phyloP scores from a whole-genome alignment of 768 basidiomycete species.

The Coprinopsis sp. region DNA sequence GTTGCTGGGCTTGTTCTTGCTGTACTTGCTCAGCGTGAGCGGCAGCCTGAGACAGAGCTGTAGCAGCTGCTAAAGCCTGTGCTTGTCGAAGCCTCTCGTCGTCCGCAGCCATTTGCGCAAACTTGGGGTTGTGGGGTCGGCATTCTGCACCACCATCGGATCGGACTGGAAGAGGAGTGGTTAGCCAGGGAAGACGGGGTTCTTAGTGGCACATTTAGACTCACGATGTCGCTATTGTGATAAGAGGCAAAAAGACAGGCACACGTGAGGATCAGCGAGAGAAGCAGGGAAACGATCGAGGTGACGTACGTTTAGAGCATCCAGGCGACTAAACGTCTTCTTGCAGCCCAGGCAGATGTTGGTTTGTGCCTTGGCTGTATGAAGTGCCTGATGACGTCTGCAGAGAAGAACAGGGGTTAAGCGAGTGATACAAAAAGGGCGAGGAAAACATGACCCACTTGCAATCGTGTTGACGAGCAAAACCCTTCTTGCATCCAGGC shows the following conservation, averaged over 20 bases:
- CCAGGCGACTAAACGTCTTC: constrained; percentile 90
- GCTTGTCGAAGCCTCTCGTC: constrained; percentile 5
- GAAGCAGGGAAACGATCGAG: not conserved
- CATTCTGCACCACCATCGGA: constrained; percentile 84
- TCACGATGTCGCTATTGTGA: constrained; percentile 78
- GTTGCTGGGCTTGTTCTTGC: constrained; percentile 2
- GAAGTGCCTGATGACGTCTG: constrained; percentile 88
- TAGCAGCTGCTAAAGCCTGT: not conserved
- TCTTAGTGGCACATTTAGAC: constrained; percentile 26
- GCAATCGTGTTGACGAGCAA: constrained; percentile 95
- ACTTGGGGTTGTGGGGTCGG: constrained; percentile 39
- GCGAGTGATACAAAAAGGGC: constrained; percentile 8
- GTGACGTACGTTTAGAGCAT: constrained; percentile 85
- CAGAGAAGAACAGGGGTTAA: not conserved
- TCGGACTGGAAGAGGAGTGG: constrained; percentile 49
- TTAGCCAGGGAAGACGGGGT: constrained; percentile 22
- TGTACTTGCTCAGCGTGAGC: not conserved
- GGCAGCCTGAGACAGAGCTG: too few relatives aligned
- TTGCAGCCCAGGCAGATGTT: constrained; percentile 90
- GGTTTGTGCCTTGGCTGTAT: constrained; percentile 75
- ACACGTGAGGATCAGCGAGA: constrained; percentile 1
- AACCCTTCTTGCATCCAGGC: constrained; percentile 92
- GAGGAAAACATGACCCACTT: constrained; percentile 53
- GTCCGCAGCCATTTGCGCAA: constrained; percentile 4
- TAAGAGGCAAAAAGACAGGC: constrained; percentile 19